phyloP scores from a whole-genome alignment of 1,284 basidiomycete species.

The Ganoderma multipileum region DNA sequence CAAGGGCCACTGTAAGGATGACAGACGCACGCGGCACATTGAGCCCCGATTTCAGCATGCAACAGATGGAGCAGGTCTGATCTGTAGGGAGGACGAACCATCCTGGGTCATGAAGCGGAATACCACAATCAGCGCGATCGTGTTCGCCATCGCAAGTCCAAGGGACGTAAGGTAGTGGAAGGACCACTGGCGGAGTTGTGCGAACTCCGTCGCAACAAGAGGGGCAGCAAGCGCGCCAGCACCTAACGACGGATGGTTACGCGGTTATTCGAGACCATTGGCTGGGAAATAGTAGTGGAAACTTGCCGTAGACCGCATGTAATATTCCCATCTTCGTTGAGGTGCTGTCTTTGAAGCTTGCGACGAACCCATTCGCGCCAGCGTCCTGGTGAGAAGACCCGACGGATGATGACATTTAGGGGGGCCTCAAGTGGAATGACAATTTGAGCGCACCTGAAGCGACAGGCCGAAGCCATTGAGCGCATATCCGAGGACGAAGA shows the following conservation, averaged over 20 bases:
- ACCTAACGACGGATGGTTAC: no score
- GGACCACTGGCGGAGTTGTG: conserved; percentile 58
- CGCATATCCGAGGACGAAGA: conserved; percentile 63
- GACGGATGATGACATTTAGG: no score
- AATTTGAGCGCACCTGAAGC: conserved; percentile 21
- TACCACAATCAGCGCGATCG: conserved; percentile 48
- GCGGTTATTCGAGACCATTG: no score
- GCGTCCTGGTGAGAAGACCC: conserved; percentile 47
- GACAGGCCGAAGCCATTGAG: conserved; percentile 66
- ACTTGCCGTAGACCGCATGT: conserved; percentile 54
- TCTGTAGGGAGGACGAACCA: conserved; percentile 39
- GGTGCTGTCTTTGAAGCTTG: conserved; percentile 51
- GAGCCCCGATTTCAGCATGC: no score
- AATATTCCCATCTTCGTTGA: conserved; percentile 67
- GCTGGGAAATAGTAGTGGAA: no score
- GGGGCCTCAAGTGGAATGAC: no score
- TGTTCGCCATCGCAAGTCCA: conserved; percentile 58
- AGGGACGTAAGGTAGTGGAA: conserved; percentile 71
- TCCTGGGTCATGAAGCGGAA: conserved; percentile 66
- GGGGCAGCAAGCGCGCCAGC: conserved; percentile 66
- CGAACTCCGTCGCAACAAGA: conserved; percentile 69
- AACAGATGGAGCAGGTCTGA: neutral
- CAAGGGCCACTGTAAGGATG: no score
- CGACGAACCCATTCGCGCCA: conserved; percentile 62
- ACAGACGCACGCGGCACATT: no score